phyloP scores from a whole-genome alignment of 2,329 filamentous ascomycete species.

The Colletotrichum phormii region DNA sequence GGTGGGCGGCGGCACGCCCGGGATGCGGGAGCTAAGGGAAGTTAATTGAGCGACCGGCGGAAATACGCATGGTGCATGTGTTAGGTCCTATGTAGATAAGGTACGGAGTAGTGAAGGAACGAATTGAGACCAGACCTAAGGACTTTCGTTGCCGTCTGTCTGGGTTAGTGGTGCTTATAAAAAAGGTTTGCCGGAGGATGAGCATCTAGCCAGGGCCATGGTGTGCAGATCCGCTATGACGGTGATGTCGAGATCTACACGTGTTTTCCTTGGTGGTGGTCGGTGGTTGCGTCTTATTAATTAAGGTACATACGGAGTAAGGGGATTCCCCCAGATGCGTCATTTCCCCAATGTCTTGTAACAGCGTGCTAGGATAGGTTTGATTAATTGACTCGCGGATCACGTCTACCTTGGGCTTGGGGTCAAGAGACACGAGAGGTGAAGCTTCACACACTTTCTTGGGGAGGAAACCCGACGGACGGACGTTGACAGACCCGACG shows the following conservation, averaged over 20 bases:
- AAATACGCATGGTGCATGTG: too few species aligned
- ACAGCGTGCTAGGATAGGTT: neutral
- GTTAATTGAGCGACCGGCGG: neutral
- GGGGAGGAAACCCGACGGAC: neutral
- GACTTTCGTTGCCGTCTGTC: too few species aligned
- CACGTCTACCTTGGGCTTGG: neutral
- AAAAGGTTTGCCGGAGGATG: neutral
- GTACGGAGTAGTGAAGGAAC: neutral
- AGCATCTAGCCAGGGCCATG: constrained; percentile 10
- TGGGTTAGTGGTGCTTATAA: too few species aligned
- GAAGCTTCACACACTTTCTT: neutral
- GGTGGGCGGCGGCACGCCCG: neutral
- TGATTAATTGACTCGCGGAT: neutral
- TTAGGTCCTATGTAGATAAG: neutral
- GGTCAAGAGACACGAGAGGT: too few species aligned
- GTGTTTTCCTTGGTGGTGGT: neutral
- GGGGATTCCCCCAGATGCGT: neutral
- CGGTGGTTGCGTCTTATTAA: neutral
- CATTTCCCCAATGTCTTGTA: neutral
- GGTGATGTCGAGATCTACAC: constrained; percentile 30
- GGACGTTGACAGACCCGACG: neutral
- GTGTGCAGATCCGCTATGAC: constrained; percentile 26
- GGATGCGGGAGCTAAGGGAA: neutral
- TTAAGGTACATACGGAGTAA: neutral
- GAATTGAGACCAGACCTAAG: neutral